A percentile compares a stretch with the other conserved stretches of the same genome.
phyloP scores from a whole-genome alignment of 257 asterid species.

The Primulina tabacum region DNA sequence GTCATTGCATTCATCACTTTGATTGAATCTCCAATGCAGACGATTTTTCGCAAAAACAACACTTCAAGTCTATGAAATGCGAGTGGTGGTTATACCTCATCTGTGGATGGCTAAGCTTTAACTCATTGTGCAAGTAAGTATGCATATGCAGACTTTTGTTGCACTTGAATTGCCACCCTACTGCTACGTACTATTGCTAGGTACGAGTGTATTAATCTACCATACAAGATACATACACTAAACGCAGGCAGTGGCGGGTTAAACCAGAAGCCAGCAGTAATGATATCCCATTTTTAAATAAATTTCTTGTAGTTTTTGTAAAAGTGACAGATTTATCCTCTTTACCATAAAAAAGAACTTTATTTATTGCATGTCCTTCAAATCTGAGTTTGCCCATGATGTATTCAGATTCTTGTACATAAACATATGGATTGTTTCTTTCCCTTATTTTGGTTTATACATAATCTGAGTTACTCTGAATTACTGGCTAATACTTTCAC shows the following conservation, averaged over 20 bases:
- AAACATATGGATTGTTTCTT: background rate
- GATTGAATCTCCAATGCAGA: constrained; percentile 25
- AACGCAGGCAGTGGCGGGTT: background rate
- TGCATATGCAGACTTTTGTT: background rate
- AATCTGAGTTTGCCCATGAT: too few species aligned
- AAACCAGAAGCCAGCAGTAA: background rate
- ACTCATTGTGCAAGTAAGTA: constrained; percentile 4
- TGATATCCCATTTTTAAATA: too few species aligned
- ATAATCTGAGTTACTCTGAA: background rate
- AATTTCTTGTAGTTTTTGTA: background rate
- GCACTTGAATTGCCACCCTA: background rate
- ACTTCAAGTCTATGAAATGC: constrained; percentile 23
- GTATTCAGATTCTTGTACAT: background rate
- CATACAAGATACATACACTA: background rate
- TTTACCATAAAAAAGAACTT: background rate
- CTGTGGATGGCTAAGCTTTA: constrained; percentile 10
- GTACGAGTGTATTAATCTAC: too few species aligned
- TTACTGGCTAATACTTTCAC: background rate
- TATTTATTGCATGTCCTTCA: background rate
- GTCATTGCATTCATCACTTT: constrained; percentile 32
- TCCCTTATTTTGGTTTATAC: background rate
- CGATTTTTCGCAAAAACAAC: constrained; percentile 21
- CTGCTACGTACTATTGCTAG: background rate
- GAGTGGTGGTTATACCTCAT: constrained; percentile 10
- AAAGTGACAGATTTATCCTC: background rate